Percentiles rank a stretch among this genome's conserved stretches.
Evolutionary conservation across 768 basidiomycete species (phyloP).

Genomic region (Auricularia sp.): DNA sequence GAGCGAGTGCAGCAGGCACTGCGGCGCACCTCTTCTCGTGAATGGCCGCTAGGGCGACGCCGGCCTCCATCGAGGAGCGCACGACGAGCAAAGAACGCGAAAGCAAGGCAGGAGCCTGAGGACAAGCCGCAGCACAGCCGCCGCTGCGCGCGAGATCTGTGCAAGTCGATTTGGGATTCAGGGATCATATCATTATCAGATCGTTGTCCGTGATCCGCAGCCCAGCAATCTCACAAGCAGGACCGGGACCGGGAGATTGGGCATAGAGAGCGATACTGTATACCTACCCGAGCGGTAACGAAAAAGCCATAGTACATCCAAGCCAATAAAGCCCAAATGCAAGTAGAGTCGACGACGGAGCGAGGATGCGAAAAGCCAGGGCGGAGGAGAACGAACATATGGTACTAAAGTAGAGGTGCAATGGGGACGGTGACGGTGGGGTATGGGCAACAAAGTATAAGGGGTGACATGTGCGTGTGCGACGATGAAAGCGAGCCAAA

Average conservation of each 20-base stretch:
- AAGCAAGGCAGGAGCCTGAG: neutral
- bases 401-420: too few relatives aligned
- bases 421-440: neutral
- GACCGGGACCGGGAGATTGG: too few relatives aligned
- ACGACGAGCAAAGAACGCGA: neutral
- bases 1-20: neutral
- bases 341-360: neutral
- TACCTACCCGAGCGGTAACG: neutral
- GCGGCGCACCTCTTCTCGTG: neutral
- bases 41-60: neutral
- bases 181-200: too few relatives aligned
- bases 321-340: neutral
- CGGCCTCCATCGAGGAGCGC: neutral
- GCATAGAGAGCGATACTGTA: too few relatives aligned
- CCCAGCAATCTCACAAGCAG: too few relatives aligned
- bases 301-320: neutral
- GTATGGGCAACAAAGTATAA: neutral
- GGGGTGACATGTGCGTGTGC: neutral
- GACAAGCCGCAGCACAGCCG: too few relatives aligned
- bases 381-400: too few relatives aligned
- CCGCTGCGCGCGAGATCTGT: too few relatives aligned
- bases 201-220: too few relatives aligned
- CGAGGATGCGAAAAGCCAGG: neutral
- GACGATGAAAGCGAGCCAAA: neutral
- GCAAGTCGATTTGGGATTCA: too few relatives aligned